Evolutionary conservation across 2,329 filamentous ascomycete species (phyloP).

Genomic region (Hypoxylon sp.): DNA sequence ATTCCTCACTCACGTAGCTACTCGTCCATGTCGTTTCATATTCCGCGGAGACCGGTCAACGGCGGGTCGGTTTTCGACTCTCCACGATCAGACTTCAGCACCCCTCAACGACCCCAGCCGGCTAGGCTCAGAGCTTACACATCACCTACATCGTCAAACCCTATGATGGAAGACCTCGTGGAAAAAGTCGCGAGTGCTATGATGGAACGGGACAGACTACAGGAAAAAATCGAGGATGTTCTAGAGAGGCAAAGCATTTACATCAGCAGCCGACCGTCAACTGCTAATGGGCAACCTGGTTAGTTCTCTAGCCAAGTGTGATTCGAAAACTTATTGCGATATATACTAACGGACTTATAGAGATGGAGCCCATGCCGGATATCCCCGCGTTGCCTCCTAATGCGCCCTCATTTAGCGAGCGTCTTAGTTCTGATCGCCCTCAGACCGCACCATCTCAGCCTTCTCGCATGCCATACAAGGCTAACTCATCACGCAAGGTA

Average conservation of each 20-base stretch:
- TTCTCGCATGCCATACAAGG: constrained; percentile 54
- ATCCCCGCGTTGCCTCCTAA: constrained; percentile 68
- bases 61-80: constrained; percentile 52
- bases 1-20: constrained; percentile 58
- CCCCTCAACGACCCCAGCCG: constrained; percentile 59
- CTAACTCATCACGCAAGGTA: constrained; percentile 50
- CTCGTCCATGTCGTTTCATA: constrained; percentile 67
- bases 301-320: constrained; percentile 28
- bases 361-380: constrained; percentile 64
- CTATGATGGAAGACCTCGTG: constrained; percentile 64
- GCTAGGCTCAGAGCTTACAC: constrained; percentile 59
- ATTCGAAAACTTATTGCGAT: constrained; percentile 8
- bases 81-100: constrained; percentile 49
- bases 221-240: constrained; percentile 70
- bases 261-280: constrained; percentile 64
- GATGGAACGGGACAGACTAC: constrained; percentile 68
- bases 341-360: constrained; percentile 47
- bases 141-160: constrained; percentile 48
- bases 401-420: constrained; percentile 69
- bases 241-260: constrained; percentile 72
- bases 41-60: constrained; percentile 60
- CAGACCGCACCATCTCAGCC: constrained; percentile 51
- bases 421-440: constrained; percentile 61
- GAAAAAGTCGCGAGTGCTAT: constrained; percentile 68
- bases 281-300: constrained; percentile 58